phyloP scores from a whole-genome alignment of 345 rosid genomes.

The Boechera divaricarpa region DNA sequence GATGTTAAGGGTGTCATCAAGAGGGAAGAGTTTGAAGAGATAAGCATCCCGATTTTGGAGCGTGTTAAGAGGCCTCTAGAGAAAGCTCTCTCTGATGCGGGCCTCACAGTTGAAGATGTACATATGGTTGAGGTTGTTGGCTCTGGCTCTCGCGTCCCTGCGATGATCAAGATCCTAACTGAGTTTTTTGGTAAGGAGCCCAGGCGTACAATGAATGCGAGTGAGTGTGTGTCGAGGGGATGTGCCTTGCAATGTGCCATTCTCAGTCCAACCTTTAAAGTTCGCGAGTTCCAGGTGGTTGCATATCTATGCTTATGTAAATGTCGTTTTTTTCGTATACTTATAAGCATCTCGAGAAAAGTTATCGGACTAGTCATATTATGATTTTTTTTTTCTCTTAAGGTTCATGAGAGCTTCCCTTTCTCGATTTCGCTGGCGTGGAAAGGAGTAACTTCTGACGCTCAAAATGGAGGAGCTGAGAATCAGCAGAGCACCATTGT shows the following conservation, averaged over 20 bases:
- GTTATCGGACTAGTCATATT: not conserved
- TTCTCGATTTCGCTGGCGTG: constrained; percentile 76
- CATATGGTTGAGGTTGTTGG: constrained; percentile 95
- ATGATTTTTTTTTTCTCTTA: not conserved
- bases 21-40: constrained; percentile 90
- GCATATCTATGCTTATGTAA: constrained; percentile 3
- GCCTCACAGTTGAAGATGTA: constrained; percentile 70
- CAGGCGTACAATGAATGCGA: constrained; percentile 95
- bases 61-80: constrained; percentile 88
- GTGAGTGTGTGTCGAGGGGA: constrained; percentile 95
- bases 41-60: constrained; percentile 78
- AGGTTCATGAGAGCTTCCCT: constrained; percentile 93
- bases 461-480: constrained; percentile 65
- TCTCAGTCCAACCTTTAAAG: constrained; percentile 97
- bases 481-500: constrained; percentile 79
- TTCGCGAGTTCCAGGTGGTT: constrained; percentile 89
- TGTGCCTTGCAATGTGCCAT: constrained; percentile 95
- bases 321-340: too few species aligned
- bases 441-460: constrained; percentile 78
- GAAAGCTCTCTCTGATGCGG: constrained; percentile 89
- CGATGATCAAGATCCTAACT: constrained; percentile 74
- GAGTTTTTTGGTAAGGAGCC: constrained; percentile 99
- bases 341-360: too few species aligned
- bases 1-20: constrained; percentile 87
- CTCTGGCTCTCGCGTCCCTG: constrained; percentile 87